Percentiles rank a stretch among this genome's conserved stretches.
Conservation (phyloP, 2,329 filamentous ascomycete genomes). For the Sclerotinia spermophila region DNA sequence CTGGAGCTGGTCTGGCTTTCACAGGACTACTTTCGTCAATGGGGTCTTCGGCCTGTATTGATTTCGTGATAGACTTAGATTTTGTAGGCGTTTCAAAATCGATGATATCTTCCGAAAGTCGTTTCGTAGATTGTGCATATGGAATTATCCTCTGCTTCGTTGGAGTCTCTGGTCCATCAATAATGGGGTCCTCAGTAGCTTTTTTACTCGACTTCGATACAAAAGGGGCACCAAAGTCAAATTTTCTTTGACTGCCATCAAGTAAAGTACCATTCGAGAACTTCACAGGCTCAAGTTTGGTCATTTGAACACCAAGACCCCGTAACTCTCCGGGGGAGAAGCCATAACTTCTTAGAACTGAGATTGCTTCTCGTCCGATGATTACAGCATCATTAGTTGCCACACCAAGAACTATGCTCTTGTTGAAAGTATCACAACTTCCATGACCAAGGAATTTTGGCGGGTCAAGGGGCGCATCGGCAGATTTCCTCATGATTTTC, state of each 20-base stretch:
- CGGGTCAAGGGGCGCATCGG: conserved; percentile 85
- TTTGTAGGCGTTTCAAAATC: conserved; percentile 34
- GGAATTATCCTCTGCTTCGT: conserved; percentile 34
- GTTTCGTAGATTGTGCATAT: conserved; percentile 14
- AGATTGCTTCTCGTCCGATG: conserved; percentile 79
- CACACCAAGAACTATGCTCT: conserved; percentile 76
- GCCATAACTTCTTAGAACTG: conserved; percentile 73
- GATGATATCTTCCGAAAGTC: conserved; percentile 27
- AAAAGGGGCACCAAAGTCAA: conserved; percentile 64
- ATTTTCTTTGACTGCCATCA: conserved; percentile 73
- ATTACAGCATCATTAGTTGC: conserved; percentile 71
- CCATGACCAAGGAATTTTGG: conserved; percentile 93
- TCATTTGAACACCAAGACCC: conserved; percentile 89
- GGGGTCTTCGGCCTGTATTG: conserved; percentile 42
- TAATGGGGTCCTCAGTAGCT: conserved; percentile 33
- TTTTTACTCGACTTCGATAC: conserved; percentile 42
- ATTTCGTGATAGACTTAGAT: conserved; percentile 20
- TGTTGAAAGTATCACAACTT: conserved; percentile 92
- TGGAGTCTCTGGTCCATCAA: conserved; percentile 47
- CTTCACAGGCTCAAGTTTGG: conserved; percentile 81
- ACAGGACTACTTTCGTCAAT: conserved; percentile 53
- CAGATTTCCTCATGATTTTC: conserved; percentile 87
- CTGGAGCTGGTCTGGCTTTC: conserved; percentile 44
- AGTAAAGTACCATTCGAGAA: conserved; percentile 45
- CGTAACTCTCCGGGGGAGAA: conserved; percentile 91